These are phyloP conservation scores for Phytophthora megakarya DNA, from an alignment of 352 stramenopile species.

Conservation along the genomic window DNA sequence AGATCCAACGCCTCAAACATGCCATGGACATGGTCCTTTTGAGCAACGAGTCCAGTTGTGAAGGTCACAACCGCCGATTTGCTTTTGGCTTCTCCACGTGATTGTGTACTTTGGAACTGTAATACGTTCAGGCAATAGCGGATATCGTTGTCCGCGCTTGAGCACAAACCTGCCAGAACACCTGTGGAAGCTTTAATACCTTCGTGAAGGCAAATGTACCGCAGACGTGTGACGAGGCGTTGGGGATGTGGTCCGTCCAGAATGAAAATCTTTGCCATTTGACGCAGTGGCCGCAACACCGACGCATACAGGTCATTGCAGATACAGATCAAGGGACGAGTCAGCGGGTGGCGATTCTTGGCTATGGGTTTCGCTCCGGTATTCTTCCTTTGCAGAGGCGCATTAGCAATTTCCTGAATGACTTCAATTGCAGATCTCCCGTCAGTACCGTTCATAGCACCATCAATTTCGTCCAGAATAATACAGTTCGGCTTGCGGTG, in stretches of 20 bases:
- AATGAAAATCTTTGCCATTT: slow-evolving; percentile 94
- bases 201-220: slow-evolving; percentile 92
- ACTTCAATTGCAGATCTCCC: slow-evolving; percentile 86
- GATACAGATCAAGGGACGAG: slow-evolving; percentile 97
- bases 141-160: slow-evolving; percentile 90
- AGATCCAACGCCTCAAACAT: slow-evolving; percentile 73
- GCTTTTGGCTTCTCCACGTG: slow-evolving; percentile 16
- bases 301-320: slow-evolving; percentile 98
- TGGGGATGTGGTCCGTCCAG: slow-evolving; percentile 85
- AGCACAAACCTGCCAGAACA: slow-evolving; percentile 59
- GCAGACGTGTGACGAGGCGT: slow-evolving; percentile 91
- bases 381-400: slow-evolving; percentile 74
- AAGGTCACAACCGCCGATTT: slow-evolving; percentile 29
- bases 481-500: slow-evolving; percentile 95
- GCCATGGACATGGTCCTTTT: slow-evolving; percentile 65
- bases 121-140: slow-evolving; percentile 96
- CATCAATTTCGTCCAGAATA: slow-evolving; percentile 99
- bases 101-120: slow-evolving; percentile 91
- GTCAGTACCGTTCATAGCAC: slow-evolving; percentile 90
- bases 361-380: slow-evolving; percentile 31
- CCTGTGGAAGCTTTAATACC: slow-evolving; percentile 78
- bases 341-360: slow-evolving; percentile 78
- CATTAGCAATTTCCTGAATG: slow-evolving; percentile 93
- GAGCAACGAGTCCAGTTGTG: slow-evolving; percentile 45
- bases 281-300: slow-evolving; percentile 93